Percentiles rank a stretch among this genome's conserved stretches.
phyloP scores from a whole-genome alignment of 257 asterid genomes.

The Lycium barbarum region DNA sequence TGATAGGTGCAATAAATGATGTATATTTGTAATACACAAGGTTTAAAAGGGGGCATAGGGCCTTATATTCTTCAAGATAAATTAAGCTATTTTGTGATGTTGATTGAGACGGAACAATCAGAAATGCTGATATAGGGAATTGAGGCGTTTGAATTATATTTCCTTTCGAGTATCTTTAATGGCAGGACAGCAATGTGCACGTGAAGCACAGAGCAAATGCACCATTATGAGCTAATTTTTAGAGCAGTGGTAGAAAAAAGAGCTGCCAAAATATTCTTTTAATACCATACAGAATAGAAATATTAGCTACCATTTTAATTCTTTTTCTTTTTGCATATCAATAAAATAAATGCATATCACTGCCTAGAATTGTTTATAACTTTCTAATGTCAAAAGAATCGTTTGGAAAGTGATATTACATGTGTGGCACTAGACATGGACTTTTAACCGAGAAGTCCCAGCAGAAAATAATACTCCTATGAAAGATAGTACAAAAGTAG shows the following conservation, averaged over 20 bases:
- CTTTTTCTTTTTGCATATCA: neutral
- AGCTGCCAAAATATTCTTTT: slow-evolving; percentile 23
- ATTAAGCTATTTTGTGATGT: slow-evolving; percentile 3
- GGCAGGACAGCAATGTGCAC: slow-evolving; percentile 31
- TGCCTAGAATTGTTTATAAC: neutral
- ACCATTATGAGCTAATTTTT: slow-evolving; percentile 10
- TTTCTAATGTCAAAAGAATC: slow-evolving; percentile 3
- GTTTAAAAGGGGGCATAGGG: neutral
- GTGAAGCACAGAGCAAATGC: slow-evolving; percentile 26
- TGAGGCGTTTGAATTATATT: neutral
- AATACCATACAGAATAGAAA: slow-evolving; percentile 9
- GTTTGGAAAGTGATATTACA: slow-evolving; percentile 24
- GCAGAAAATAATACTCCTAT: slow-evolving; percentile 3
- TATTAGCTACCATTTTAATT: neutral
- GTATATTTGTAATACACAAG: neutral
- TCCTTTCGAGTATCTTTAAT: neutral
- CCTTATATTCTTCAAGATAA: neutral
- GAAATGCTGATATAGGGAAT: slow-evolving; percentile 11
- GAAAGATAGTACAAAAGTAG: neutral
- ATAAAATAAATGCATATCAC: slow-evolving; percentile 1
- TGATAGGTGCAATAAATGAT: neutral
- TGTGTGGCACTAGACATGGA: slow-evolving; percentile 2
- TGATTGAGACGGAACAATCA: slow-evolving; percentile 6
- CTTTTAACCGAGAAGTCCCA: neutral
- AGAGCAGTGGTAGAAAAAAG: slow-evolving; percentile 8